Evolutionary conservation across 345 rosid genomes (phyloP).

Genomic region (Psidium guajava): DNA sequence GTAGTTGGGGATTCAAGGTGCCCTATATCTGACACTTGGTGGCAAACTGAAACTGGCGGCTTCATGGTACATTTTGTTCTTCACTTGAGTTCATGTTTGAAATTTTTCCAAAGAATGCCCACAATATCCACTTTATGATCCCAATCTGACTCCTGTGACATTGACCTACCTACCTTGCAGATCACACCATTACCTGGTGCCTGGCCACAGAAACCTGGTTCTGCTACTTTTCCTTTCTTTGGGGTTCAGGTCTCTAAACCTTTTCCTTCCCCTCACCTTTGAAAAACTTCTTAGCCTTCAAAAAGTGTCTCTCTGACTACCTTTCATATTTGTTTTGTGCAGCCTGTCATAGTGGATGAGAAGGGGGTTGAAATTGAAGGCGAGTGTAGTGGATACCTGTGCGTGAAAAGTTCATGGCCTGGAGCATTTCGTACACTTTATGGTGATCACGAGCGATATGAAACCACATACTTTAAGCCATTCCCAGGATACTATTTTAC

Average conservation of each 20-base stretch:
- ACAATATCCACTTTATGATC: neutral
- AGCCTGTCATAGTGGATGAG: slow-evolving; percentile 96
- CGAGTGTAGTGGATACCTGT: slow-evolving; percentile 88
- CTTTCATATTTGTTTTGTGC: slow-evolving; percentile 2
- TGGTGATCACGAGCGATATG: slow-evolving; percentile 98
- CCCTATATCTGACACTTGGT: slow-evolving; percentile 98
- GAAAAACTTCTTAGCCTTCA: neutral
- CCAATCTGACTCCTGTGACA: neutral
- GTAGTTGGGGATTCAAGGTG: slow-evolving; percentile 82
- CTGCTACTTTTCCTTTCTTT: slow-evolving; percentile 99
- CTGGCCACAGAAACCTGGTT: slow-evolving; percentile 99
- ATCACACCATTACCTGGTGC: slow-evolving; percentile 97
- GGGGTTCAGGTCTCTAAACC: slow-evolving; percentile 75
- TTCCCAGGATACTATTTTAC: slow-evolving; percentile 88
- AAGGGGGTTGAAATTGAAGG: slow-evolving; percentile 95
- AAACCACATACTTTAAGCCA: slow-evolving; percentile 93
- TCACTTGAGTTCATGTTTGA: neutral
- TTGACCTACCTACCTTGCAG: slow-evolving; percentile 27
- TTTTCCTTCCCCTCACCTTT: neutral
- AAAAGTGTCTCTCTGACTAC: neutral
- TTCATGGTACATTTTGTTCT: slow-evolving; percentile 47
- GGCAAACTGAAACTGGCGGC: slow-evolving; percentile 99
- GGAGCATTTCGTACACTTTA: slow-evolving; percentile 94
- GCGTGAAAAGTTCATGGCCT: slow-evolving; percentile 91
- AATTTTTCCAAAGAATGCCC: neutral